These are phyloP conservation scores for Graphilbum sp. DNA, from an alignment of 2,329 filamentous ascomycete genomes.

Conservation along the genomic window DNA sequence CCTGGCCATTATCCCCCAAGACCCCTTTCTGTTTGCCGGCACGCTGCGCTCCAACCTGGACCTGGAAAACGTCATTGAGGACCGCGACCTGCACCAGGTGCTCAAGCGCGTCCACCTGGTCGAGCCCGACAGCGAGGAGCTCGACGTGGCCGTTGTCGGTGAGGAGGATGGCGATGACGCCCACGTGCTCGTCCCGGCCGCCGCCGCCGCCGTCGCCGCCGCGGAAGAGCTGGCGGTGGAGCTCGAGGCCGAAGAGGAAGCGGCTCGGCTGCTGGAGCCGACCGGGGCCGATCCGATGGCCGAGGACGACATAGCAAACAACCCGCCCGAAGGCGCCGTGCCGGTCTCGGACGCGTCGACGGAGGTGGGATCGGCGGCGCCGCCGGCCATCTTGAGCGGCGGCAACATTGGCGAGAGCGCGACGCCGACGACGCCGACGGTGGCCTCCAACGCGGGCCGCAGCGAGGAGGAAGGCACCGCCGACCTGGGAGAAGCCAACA, in stretches of 20 bases:
- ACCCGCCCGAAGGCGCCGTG: conserved; percentile 3
- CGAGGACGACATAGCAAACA: conserved; percentile 9
- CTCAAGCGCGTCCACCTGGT: conserved; percentile 45
- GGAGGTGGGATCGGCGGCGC: conserved; percentile 5
- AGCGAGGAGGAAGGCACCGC: not conserved
- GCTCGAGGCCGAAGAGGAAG: conserved; percentile 5
- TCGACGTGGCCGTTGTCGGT: not conserved
- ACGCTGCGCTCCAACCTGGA: conserved; percentile 48
- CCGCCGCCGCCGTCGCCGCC: too few species aligned
- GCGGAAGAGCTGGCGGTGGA: not conserved
- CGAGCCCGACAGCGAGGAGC: conserved; percentile 8
- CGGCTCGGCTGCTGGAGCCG: conserved; percentile 4
- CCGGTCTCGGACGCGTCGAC: conserved; percentile 5
- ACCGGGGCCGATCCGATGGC: conserved; percentile 3
- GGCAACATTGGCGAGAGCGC: not conserved
- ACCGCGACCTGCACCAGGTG: conserved; percentile 43
- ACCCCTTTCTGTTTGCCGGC: conserved; percentile 49
- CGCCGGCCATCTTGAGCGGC: not conserved
- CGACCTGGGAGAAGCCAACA: not conserved
- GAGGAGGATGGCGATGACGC: too few species aligned
- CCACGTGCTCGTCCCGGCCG: too few species aligned
- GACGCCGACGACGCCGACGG: conserved; percentile 1
- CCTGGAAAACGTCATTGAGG: conserved; percentile 42
- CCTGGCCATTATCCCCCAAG: conserved; percentile 50
- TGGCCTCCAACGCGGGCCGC: not conserved